Base-by-base conservation (phyloP, 495 filamentous ascomycete genomes). In the Cetradonia linearis region DNA sequence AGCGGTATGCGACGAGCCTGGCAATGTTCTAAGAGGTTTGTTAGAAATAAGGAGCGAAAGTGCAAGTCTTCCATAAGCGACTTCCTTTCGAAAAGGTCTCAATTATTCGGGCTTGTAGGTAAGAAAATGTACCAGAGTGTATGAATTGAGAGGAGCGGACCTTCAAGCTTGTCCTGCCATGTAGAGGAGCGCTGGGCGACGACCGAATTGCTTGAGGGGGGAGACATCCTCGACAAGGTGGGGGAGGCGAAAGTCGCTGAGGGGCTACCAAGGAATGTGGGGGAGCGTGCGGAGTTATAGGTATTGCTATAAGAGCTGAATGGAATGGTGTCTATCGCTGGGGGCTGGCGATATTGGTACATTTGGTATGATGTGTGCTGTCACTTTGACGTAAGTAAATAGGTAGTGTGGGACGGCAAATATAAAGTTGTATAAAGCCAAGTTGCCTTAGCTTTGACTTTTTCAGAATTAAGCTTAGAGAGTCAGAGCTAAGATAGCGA, bases 21-120 rank as follows among this genome's bases (percentile, higher is more conserved):
- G 72, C 87, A 91, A 63, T 82, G 75, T 14, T 81, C 87, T 89
- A 68, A 33, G 60, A 53, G 37, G 49, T 53, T 53, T 55, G 65
- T 71, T 59, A 72, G 65, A 38, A 47, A 46, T 20, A 47, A 16
- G 44, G 53, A 40, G 61, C 25, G 4, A 46, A 1, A 27, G 5
- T 30, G 5, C 18, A 25, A 5, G 1, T 25, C 20, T 20, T 13
- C 20, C 20, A 46, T 20, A 5, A 18, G 31, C 13, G 25, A 9
- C 13, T 38, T 50, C 48, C 27, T 31, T 2, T 38, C 27, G 23
- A 30, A n/a, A 5, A 59, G 9, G 16, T 59, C 25, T 53, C 27
- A 20, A 31, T n/a, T 33, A 1, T 28, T 13, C n/a, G 44, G 23
- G 6, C 14, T n/a, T 28, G 23, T 31, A 38, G 8, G 4, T 37